Evolutionary conservation across 306 rosid genomes (phyloP).

Genomic region (Lupinus albus): DNA sequence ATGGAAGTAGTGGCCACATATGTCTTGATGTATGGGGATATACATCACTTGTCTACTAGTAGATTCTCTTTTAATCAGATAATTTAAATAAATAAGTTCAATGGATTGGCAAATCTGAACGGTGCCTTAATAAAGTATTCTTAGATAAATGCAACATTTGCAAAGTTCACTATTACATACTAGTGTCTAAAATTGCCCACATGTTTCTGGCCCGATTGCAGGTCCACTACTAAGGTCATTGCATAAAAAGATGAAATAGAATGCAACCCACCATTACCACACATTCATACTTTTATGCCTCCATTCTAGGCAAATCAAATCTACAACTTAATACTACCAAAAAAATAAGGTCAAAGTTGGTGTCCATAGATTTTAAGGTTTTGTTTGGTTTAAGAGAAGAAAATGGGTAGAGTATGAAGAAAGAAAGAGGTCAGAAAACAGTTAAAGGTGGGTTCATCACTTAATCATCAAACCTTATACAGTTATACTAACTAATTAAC

Average conservation of each 20-base stretch:
- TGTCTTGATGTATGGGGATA: slow-evolving; percentile 26
- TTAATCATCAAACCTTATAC: too few relatives aligned
- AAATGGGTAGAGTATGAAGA: too few relatives aligned
- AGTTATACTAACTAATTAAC: slow-evolving; percentile 26
- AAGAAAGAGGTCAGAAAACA: too few relatives aligned
- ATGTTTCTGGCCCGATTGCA: slow-evolving; percentile 56
- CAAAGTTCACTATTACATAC: slow-evolving; percentile 48
- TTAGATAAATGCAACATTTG: slow-evolving; percentile 51
- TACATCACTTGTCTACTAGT: slow-evolving; percentile 12
- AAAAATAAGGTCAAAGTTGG: slow-evolving; percentile 56
- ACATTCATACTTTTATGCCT: slow-evolving; percentile 47
- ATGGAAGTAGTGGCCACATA: slow-evolving; percentile 18
- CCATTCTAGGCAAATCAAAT: slow-evolving; percentile 52
- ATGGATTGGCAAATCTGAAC: slow-evolving; percentile 44
- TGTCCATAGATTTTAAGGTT: too few relatives aligned
- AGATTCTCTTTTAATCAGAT: neutral
- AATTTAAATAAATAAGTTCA: slow-evolving; percentile 36
- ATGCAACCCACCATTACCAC: slow-evolving; percentile 57
- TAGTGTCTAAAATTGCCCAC: slow-evolving; percentile 49
- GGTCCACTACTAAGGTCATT: slow-evolving; percentile 63
- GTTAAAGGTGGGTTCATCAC: too few relatives aligned
- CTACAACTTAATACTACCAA: slow-evolving; percentile 39
- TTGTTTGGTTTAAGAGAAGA: too few relatives aligned
- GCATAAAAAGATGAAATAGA: slow-evolving; percentile 75
- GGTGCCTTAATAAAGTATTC: slow-evolving; percentile 44